Evolutionary conservation across 2,329 filamentous ascomycete genomes (phyloP), one percentile per base, ranked within the genome.

Genomic region (Cercospora sp.): DNA sequence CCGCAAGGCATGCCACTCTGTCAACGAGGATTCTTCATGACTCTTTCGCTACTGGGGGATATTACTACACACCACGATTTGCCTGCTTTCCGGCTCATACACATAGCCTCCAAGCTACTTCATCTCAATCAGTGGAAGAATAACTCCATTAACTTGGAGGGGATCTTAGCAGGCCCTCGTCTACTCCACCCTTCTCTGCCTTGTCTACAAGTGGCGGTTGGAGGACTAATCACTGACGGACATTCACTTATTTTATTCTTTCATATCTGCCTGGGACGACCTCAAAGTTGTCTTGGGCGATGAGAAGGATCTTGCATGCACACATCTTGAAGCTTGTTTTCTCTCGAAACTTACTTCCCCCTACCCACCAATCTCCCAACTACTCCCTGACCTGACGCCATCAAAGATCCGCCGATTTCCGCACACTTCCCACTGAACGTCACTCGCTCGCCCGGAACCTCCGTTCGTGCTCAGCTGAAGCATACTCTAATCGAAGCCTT

Each of bases 81-180:
- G 82, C 81, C 82, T 84, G 81, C 82, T 81, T 78, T 80, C 76
- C 78, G 81, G 79, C 78, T 80, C 77, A 67, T 66, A 77, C 71
- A 74, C 76, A 81, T 83, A 81, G 78, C 80, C 80, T 78, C 75
- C 79, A 78, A 81, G 82, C 81, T 83, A 83, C 80, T 82, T 81
- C 78, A 79, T 79, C 79, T 64, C 51, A 77, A 81, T 80, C 78
- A 80, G 82, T 84, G 82, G 82, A 76, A 84, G 81, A 84, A 77
- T 74, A 79, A 83, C 59, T 63, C 59, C 55, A 63, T 63, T 63
- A 33, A 59, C 69, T 69, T 69, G 67, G 69, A 64, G 33, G 67
- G 69, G 82, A 80, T 82, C 81, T 82, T 82, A 84, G 82, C 82
- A 84, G 81, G 79, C 79, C 82, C 81, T 79, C 81, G 82, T 83